A percentile compares a stretch with the other conserved stretches of the same genome.
Evolutionary conservation across 2,329 filamentous ascomycete species (phyloP).

Genomic region (Beauveria medogensis): DNA sequence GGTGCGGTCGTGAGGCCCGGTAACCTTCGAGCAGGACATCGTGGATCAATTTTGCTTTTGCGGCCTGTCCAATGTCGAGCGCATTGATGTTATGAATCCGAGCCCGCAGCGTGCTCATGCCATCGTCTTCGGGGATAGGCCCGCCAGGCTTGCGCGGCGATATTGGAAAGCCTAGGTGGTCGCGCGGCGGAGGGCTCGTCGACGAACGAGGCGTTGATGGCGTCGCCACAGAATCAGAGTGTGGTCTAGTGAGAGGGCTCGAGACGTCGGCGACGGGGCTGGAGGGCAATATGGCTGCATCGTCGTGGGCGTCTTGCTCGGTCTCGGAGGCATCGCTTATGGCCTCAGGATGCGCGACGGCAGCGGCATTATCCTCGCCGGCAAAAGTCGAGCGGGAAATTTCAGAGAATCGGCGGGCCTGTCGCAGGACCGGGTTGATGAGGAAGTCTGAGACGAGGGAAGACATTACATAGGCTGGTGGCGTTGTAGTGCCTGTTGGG

Average conservation of each 20-base stretch:
- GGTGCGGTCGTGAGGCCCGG: conserved; percentile 24
- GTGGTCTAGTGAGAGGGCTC: not conserved
- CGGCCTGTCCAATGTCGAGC: conserved; percentile 45
- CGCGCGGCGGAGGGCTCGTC: conserved; percentile 19
- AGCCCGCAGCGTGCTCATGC: conserved; percentile 59
- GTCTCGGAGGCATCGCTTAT: conserved; percentile 21
- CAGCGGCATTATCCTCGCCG: conserved; percentile 25
- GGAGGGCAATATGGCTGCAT: not conserved
- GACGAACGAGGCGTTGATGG: conserved; percentile 1
- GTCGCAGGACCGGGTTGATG: conserved; percentile 58
- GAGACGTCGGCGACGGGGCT: not conserved
- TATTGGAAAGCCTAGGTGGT: conserved; percentile 26
- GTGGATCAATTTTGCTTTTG: conserved; percentile 68
- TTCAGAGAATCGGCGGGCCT: conserved; percentile 56
- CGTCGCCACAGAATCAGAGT: not conserved
- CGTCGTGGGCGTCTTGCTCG: not conserved
- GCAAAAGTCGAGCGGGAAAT: conserved; percentile 33
- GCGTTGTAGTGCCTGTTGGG: not conserved
- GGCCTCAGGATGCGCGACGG: conserved; percentile 16
- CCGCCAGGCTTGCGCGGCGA: conserved; percentile 21
- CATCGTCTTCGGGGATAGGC: conserved; percentile 68
- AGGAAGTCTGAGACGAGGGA: conserved; percentile 57
- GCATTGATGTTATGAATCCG: conserved; percentile 63
- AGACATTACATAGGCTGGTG: conserved; percentile 38
- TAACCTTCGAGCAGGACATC: conserved; percentile 63